phyloP scores from a whole-genome alignment of 148 eudicot species.

The Camellia japonica region DNA sequence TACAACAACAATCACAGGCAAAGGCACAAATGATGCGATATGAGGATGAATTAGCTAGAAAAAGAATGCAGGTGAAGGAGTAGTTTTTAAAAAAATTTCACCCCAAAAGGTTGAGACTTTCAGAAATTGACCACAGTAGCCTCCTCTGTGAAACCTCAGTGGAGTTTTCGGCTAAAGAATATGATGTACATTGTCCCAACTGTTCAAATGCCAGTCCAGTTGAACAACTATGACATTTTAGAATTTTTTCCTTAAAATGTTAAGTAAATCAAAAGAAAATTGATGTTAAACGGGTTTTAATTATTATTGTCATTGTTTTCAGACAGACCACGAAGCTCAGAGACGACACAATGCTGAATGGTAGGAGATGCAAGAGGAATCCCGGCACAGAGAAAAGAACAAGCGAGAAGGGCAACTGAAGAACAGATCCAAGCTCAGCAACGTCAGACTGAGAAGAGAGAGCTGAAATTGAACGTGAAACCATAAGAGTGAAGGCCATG shows the following conservation, averaged over 20 bases:
- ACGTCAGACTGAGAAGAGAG: slow-evolving; percentile 96
- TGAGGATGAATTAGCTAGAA: slow-evolving; percentile 90
- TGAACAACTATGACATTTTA: background rate
- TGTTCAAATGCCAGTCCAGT: background rate
- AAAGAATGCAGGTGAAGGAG: slow-evolving; percentile 78
- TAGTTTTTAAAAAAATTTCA: background rate
- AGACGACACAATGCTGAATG: slow-evolving; percentile 77
- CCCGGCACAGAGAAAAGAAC: slow-evolving; percentile 75
- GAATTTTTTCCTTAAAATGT: background rate
- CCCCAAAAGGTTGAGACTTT: background rate
- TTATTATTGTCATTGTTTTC: slow-evolving; percentile 24
- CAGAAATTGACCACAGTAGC: background rate
- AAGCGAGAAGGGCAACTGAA: slow-evolving; percentile 81
- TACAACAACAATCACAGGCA: slow-evolving; percentile 80
- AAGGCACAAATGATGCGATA: slow-evolving; percentile 89
- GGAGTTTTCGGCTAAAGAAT: background rate
- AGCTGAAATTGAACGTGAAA: slow-evolving; percentile 87
- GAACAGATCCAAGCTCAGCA: slow-evolving; percentile 92
- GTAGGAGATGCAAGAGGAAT: slow-evolving; percentile 91
- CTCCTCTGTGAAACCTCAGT: background rate
- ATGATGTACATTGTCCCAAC: background rate
- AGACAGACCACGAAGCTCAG: slow-evolving; percentile 93
- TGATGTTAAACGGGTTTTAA: background rate
- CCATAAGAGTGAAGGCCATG: slow-evolving; percentile 78
- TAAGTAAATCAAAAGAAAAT: background rate